Evolutionary conservation across 1,139 yeast genomes (phyloP), one percentile per base, ranked within the genome.

Genomic region (Protomyces macrosporus): DNA sequence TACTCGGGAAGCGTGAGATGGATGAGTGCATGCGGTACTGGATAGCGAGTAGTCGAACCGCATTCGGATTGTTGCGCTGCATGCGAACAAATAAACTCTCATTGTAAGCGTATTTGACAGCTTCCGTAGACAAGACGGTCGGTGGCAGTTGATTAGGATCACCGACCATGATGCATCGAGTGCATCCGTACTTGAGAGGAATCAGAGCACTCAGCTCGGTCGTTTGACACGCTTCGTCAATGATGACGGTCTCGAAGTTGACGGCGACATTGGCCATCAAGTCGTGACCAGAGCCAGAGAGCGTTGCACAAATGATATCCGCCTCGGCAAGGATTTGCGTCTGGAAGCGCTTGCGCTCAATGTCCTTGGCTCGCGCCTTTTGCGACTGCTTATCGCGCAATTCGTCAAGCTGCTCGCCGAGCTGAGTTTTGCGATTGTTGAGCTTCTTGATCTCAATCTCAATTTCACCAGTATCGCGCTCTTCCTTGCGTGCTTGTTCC

Each of bases 121-220:
- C 98, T 6, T 85, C 86, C 70, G 88, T 91, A 0, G 98, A 93
- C 34, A 95, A 76, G n/a, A 95, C 98, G 0, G 99, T 95, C 0
- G 99, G 99, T 0, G 98, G 99, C 67, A 95, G 81, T 77, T 95
- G 99, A 73, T 93, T 91, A 1, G 98, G 98, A 78, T 95, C 99
- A 72, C 99, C 99, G 60, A 95, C 99, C 97, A 95, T 89, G 59
- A 95, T 87, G 77, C 98, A 91, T 65, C 85, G 84, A 67, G 81
- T 85, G 71, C 96, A 89, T 1, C 98, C 98, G 73, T 91, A 95
- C 71, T 96, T 81, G 69, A 95, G 79, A 0, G 99, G 99, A 71
- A 93, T 93, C 40, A 95, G 81, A 0, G 96, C 89, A 9, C 97
- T 89, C 54, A 93, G 74, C 72, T 95, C 99, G 55, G 95, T 93